Base-by-base conservation (phyloP, 2,329 filamentous ascomycete species). In the Colletotrichum costaricense region DNA sequence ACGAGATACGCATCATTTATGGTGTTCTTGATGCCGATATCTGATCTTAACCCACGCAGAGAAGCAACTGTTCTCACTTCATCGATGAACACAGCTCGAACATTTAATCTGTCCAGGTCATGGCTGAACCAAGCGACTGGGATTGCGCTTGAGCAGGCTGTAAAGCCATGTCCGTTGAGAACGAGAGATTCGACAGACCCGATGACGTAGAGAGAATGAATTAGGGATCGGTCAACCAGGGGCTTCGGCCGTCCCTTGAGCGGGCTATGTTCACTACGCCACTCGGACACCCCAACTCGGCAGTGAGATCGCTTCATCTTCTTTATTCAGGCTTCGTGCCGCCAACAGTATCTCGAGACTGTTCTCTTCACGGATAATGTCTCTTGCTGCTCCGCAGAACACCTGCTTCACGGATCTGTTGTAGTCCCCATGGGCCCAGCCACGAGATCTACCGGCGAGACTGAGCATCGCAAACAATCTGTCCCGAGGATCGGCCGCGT, bases 271-370 rank as follows among this genome's bases (percentile, higher is more conserved):
- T 52, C 26, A 19, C 19, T 33, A 3, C 64, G 64, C 64, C 64
- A 67, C 24, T 67, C 35, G 5, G 35, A 55, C 6, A 60, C 64
- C 64, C 64, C 64, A 67, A 19, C 22, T 46, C 14, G 64, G 55
- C 2, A 67, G n/a, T 6, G 19, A 5, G 19, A 8, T n/a, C 16
- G 24, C 64, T 11, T 54, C 55, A 6, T 19, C 14, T 35, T 59
- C n/a, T 28, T 4, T 33, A 12, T 19, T 35, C 2, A 16, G 5
- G 12, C 35, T 56, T 49, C 38, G 30, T 3, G 22, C 64, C 2
- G 55, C 55, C 28, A 67, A 54, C 11, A 67, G 35, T n/a, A 67
- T 67, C 3, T 60, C 64, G 16, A 67, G 54, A 12, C 24, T 59
- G 30, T 35, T 24, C 12, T 67, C 35, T n/a, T 7, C 24, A 6